These are phyloP conservation scores for Lasiodiplodia sp. DNA, from an alignment of 2,329 filamentous ascomycete genomes.

Conservation along the genomic window DNA sequence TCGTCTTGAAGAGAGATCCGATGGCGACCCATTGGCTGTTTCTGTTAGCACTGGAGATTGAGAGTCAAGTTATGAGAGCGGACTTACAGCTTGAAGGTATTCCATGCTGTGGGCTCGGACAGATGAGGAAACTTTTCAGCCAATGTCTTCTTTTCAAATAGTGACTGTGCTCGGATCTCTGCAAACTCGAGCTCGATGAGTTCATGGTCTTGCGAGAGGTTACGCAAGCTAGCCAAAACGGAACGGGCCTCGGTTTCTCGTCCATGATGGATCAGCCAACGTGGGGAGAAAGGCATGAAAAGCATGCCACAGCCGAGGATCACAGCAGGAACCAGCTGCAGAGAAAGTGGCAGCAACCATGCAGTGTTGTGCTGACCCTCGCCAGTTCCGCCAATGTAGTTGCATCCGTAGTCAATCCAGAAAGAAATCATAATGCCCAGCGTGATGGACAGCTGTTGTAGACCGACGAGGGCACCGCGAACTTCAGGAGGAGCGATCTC, in stretches of 20 bases:
- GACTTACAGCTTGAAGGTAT: conserved; percentile 52
- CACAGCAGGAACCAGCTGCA: conserved; percentile 73
- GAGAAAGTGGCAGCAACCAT: conserved; percentile 75
- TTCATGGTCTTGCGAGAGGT: conserved; percentile 67
- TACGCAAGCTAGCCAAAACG: conserved; percentile 70
- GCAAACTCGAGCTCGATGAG: conserved; percentile 77
- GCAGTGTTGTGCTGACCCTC: conserved; percentile 68
- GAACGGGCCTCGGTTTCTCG: conserved; percentile 72
- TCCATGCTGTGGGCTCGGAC: conserved; percentile 65
- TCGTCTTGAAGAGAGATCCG: conserved; percentile 68
- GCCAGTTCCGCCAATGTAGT: conserved; percentile 63
- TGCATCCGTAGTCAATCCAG: conserved; percentile 64
- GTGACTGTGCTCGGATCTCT: conserved; percentile 80
- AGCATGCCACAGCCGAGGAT: conserved; percentile 74
- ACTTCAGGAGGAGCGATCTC: conserved; percentile 65
- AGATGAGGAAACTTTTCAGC: conserved; percentile 73
- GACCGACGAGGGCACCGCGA: conserved; percentile 69
- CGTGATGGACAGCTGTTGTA: conserved; percentile 68
- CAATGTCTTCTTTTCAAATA: conserved; percentile 77
- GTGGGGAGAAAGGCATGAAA: conserved; percentile 80
- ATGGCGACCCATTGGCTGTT: conserved; percentile 73
- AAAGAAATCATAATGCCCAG: conserved; percentile 60
- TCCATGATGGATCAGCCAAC: conserved; percentile 75
- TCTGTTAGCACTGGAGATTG: not conserved
- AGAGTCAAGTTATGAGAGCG: not conserved